phyloP scores from a whole-genome alignment of 2,329 filamentous ascomycete genomes.

The Stemphylium vesicarium region DNA sequence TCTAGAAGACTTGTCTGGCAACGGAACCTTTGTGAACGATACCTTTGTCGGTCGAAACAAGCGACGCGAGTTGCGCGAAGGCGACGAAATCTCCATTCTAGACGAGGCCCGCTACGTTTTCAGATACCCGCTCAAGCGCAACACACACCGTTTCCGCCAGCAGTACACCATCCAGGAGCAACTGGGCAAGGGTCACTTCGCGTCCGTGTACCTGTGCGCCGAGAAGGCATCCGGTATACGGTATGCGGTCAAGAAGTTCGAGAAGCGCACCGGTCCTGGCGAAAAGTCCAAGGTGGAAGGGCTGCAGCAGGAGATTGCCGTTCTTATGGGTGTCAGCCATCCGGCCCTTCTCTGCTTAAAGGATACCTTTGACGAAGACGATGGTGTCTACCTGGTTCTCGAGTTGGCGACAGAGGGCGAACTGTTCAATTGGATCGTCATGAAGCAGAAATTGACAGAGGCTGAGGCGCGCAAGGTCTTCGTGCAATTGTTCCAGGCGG shows the following conservation, averaged over 20 bases:
- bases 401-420: constrained; percentile 93
- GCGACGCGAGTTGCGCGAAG: constrained; percentile 82
- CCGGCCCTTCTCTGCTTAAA: constrained; percentile 91
- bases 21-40: constrained; percentile 96
- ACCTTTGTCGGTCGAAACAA: constrained; percentile 90
- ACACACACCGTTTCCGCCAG: constrained; percentile 78
- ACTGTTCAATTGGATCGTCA: constrained; percentile 92
- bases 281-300: constrained; percentile 84
- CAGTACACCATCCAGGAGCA: constrained; percentile 85
- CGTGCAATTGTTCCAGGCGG: constrained; percentile 85
- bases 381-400: constrained; percentile 88
- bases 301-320: constrained; percentile 92
- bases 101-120: constrained; percentile 89
- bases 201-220: constrained; percentile 87
- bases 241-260: constrained; percentile 95
- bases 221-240: constrained; percentile 82
- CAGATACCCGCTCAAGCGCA: constrained; percentile 70
- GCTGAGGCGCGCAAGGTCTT: constrained; percentile 86
- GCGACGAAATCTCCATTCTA: constrained; percentile 88
- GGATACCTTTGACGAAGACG: constrained; percentile 90
- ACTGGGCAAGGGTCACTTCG: constrained; percentile 94
- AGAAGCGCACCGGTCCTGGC: constrained; percentile 80
- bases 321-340: constrained; percentile 96
- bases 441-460: constrained; percentile 87
- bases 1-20: constrained; percentile 91